Percentiles rank a stretch among this genome's conserved stretches.
Evolutionary conservation across 352 stramenopile genomes (phyloP).

Genomic region (Globisporangium heterothallicum): DNA sequence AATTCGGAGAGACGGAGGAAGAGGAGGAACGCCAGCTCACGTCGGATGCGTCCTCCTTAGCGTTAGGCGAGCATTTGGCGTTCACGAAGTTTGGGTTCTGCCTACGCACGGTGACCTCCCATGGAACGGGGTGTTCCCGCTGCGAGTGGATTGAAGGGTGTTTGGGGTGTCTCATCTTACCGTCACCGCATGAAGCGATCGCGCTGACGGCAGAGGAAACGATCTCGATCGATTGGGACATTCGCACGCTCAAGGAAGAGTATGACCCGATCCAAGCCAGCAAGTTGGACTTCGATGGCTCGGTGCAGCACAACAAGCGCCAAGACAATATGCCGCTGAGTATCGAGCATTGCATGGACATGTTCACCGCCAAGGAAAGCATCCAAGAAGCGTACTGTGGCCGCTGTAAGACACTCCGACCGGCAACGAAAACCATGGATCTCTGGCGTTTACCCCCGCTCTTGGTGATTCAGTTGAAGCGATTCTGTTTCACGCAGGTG

Average conservation of each 20-base stretch:
- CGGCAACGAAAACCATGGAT: conserved; percentile 95
- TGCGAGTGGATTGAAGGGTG: conserved; percentile 87
- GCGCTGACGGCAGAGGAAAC: conserved; percentile 69
- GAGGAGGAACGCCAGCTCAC: conserved; percentile 16
- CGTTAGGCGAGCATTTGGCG: conserved; percentile 55
- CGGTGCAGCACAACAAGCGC: conserved; percentile 52
- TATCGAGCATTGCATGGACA: conserved; percentile 78
- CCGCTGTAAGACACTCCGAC: conserved; percentile 86
- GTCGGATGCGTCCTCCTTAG: conserved; percentile 48
- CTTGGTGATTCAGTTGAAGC: conserved; percentile 99
- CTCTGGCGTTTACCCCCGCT: conserved; percentile 96
- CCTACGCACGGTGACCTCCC: conserved; percentile 71
- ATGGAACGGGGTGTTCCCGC: conserved; percentile 80
- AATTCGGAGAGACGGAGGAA: conserved; percentile 19
- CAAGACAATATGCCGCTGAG: conserved; percentile 80
- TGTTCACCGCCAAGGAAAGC: conserved; percentile 79
- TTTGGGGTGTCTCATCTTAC: conserved; percentile 75
- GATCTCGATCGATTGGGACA: conserved; percentile 88
- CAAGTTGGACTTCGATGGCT: conserved; percentile 68
- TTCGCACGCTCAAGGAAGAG: conserved; percentile 79
- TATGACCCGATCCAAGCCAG: conserved; percentile 84
- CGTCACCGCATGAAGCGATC: conserved; percentile 36
- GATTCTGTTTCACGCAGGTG: conserved; percentile 96
- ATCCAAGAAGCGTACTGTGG: conserved; percentile 80
- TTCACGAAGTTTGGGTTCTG: conserved; percentile 81